A percentile compares a stretch with the other conserved stretches of the same genome.
These are phyloP conservation scores for Talinum fruticosum DNA, from an alignment of 148 eudicot genomes.

Conservation along the genomic window DNA sequence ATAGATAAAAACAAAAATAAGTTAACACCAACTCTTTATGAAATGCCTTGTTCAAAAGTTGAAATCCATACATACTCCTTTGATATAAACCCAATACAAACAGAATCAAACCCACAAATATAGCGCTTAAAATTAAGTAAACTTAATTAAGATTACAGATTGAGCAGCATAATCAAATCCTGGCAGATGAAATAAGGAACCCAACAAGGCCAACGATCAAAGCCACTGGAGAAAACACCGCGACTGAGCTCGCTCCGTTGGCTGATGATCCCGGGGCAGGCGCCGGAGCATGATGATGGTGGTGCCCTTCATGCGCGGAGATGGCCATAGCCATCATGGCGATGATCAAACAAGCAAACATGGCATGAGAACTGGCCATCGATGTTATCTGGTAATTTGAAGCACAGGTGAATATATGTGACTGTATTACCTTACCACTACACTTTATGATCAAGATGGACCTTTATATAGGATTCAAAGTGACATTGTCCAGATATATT, in stretches of 20 bases:
- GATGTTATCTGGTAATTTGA: background rate
- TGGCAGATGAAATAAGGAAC: background rate
- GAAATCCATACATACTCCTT: background rate
- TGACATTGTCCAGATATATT: too few relatives aligned
- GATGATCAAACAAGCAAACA: constrained; percentile 15
- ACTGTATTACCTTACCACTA: too few relatives aligned
- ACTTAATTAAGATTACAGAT: background rate
- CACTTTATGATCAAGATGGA: background rate
- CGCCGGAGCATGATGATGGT: background rate
- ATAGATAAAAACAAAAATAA: too few relatives aligned
- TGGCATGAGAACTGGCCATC: constrained; percentile 13
- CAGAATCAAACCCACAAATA: background rate
- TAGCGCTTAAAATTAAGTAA: background rate
- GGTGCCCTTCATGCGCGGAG: constrained; percentile 6
- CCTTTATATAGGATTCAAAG: background rate
- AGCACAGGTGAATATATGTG: too few relatives aligned
- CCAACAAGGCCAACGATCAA: constrained; percentile 17
- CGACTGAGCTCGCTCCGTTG: background rate
- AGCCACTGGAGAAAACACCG: constrained; percentile 14
- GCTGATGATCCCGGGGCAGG: background rate
- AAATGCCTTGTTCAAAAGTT: background rate
- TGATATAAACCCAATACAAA: too few relatives aligned
- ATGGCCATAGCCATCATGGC: background rate
- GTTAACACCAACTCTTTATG: background rate
- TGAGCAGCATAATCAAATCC: background rate